A percentile compares a stretch with the other conserved stretches of the same genome.
phyloP scores from a whole-genome alignment of 163 green algal genomes.

The Scenedesmus sp. region DNA sequence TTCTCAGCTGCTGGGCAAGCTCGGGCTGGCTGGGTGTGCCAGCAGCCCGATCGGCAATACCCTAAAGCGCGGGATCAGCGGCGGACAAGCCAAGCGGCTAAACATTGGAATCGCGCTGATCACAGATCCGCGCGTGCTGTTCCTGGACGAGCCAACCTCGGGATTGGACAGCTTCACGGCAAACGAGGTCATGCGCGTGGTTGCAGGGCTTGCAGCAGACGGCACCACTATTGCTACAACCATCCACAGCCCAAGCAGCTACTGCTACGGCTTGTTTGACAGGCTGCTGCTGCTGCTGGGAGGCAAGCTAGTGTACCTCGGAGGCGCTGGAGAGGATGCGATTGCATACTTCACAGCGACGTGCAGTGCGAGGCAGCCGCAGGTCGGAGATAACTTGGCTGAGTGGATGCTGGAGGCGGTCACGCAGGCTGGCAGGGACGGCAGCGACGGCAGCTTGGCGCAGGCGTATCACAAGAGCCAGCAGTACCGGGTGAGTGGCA shows the following conservation, averaged over 20 bases:
- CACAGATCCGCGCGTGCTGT: conserved; percentile 78
- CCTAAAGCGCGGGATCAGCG: conserved; percentile 77
- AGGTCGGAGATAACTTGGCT: conserved; percentile 45
- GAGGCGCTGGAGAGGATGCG: conserved; percentile 41
- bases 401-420: conserved; percentile 89
- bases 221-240: conserved; percentile 60
- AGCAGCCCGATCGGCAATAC: conserved; percentile 77
- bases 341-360: conserved; percentile 29
- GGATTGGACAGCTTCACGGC: conserved; percentile 86
- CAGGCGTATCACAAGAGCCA: conserved; percentile 11
- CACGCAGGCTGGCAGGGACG: conserved; percentile 66
- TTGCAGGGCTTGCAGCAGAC: conserved; percentile 73
- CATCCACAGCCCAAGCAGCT: conserved; percentile 59
- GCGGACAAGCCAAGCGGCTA: conserved; percentile 76
- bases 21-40: conserved; percentile 70
- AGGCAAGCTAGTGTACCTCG: conserved; percentile 72
- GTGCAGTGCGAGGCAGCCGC: conserved; percentile 36
- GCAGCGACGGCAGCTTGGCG: not conserved
- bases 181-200: conserved; percentile 79
- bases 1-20: conserved; percentile 65
- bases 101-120: conserved; percentile 75
- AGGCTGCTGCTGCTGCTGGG: conserved; percentile 70
- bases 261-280: conserved; percentile 56
- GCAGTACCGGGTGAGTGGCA: not conserved
- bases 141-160: conserved; percentile 85